Evolutionary conservation across 331 rosid genomes (phyloP), one percentile per base, ranked within the genome.

Genomic region (Rhamnella rubrinervis): DNA sequence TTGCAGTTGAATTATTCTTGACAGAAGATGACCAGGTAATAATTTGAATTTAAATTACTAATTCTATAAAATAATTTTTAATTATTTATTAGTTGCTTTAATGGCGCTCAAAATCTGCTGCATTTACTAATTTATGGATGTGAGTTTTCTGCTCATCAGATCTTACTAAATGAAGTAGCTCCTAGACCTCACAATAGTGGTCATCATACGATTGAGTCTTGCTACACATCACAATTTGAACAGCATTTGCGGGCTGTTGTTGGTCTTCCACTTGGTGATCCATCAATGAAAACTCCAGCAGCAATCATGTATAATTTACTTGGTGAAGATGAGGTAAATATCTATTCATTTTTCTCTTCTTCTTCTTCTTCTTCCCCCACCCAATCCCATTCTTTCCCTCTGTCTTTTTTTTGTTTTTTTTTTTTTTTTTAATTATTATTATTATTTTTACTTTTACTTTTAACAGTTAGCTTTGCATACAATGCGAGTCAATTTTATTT

Each of bases 161-260:
- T 92, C 83, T 77, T 92, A 72, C 73, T 92, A 65, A 85, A 92
- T 81, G 97, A 92, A 85, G 96, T 92, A 49, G 97, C 97, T 15
- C 96, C 96, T 71, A 85, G 96, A 76, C 95, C 96, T 67, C 97
- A 92, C 75, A 92, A 89, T 73, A 92, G 96, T 20, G 96, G 97
- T 61, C 97, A 92, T 78, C 93, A 89, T 76, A 92, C 95, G 21
- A 92, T 92, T 38, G 97, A 87, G 77, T 77, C 96, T 18, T 89
- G 95, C 82, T 82, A 87, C 61, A 87, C 96, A 60, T 92, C 97
- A n/a, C 97, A 92, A 73, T 89, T 1, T 68, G 95, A 89, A 81
- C 96, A 92, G 59, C 96, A 89, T 80, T 87, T 92, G 82, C 88
- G 95, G 55, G 96, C 96, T 81, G 92, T 87, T 78, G 86, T 84